Evolutionary conservation across 2,329 filamentous ascomycete species (phyloP).

Genomic region (Trichoderma atrobrunneum): DNA sequence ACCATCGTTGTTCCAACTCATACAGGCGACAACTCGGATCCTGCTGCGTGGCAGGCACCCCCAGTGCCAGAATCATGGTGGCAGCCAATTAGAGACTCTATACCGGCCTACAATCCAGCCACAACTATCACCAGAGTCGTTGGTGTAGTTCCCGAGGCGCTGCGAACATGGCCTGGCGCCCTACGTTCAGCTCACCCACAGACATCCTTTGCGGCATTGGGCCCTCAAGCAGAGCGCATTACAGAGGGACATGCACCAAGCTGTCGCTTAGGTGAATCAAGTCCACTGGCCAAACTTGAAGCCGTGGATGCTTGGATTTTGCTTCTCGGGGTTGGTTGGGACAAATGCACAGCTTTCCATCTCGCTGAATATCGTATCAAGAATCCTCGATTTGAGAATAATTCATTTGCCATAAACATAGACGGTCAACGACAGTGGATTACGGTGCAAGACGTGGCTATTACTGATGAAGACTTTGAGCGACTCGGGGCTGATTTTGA

Average conservation of each 20-base stretch:
- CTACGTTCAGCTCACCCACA: conserved; percentile 23
- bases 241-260: neutral
- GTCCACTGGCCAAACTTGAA: neutral
- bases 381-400: neutral
- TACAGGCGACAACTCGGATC: conserved; percentile 22
- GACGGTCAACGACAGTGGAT: neutral
- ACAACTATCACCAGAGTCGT: conserved; percentile 13
- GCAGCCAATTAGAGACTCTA: conserved; percentile 21
- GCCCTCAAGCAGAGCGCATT: conserved; percentile 1
- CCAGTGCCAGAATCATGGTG: conserved; percentile 22
- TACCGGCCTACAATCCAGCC: conserved; percentile 18
- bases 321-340: neutral
- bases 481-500: neutral
- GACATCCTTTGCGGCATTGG: conserved; percentile 22
- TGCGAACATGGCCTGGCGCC: conserved; percentile 22
- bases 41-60: conserved; percentile 20
- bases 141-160: conserved; percentile 20
- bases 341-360: neutral
- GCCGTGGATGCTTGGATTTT: neutral
- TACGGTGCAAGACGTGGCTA: neutral
- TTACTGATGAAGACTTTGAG: neutral
- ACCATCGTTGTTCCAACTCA: conserved; percentile 23
- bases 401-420: neutral
- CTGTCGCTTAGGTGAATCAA: neutral
- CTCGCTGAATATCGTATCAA: neutral